Base-by-base conservation (phyloP, 257 asterid species). In the Solanum tacnaense region DNA sequence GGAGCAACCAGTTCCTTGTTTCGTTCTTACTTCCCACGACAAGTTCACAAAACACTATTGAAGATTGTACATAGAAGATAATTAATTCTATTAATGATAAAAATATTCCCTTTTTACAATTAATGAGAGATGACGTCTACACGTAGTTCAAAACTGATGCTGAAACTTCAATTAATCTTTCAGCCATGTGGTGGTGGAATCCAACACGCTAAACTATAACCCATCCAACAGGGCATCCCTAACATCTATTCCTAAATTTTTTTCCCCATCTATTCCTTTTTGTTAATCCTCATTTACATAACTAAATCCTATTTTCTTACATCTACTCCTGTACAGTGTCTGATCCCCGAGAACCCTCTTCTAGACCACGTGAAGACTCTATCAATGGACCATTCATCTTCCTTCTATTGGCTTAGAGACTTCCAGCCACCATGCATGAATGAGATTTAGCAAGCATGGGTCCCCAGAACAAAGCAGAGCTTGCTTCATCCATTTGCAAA, bases 281-380 rank as follows among this genome's bases (percentile, higher is more conserved):
- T 84, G 72, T 84, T 79, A 87, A 89, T 21, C 83, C 92, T 89
- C 93, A 94, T 95, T 91, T 94, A 95, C 98, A 95, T 58, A 18
- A 83, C 89, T 88, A 90, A 82, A 72, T 86, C 87, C 93, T 90
- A 91, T 89, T 31, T 89, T 92, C 92, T 92, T 91, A 91, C 93
- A 86, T 79, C 94, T 90, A 91, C 90, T 88, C 94, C 91, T 95
- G 90, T 94, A 95, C 96, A 93, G 38, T 38, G 83, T 88, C n/a
- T 83, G 23, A 71, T 86, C 89, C 90, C 92, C 92, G 68, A 58
- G 71, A 76, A 38, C 89, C 91, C 90, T 62, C 86, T 31, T 81
- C 85, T 36, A 81, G 76, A 81, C 68, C 87, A 85, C 13, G 9
- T 34, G 83, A 41, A 29, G 39, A 41, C 68, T 32, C 67, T 34